Conservation (phyloP, 495 filamentous ascomycete genomes). For the Aspergillus asperescens region DNA sequence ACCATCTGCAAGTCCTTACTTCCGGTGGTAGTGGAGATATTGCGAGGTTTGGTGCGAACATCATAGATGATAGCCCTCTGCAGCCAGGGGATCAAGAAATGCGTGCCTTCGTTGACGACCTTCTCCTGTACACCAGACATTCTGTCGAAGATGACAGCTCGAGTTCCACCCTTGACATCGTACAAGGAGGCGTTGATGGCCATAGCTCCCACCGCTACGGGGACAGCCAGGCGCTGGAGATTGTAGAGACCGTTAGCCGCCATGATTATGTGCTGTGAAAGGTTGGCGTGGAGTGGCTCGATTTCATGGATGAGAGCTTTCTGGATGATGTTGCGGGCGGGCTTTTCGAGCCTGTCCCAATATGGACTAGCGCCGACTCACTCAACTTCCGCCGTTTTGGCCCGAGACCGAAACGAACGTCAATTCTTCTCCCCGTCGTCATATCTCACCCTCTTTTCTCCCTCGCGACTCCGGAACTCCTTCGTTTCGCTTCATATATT, state of each 20-base stretch:
- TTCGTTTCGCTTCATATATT: slow-evolving; percentile 23
- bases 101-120: slow-evolving; percentile 93
- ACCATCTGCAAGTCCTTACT: slow-evolving; percentile 99
- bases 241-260: slow-evolving; percentile 54
- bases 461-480: slow-evolving; percentile 18
- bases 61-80: slow-evolving; percentile 95
- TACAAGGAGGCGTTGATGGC: slow-evolving; percentile 76
- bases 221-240: slow-evolving; percentile 67
- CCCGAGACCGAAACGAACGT: slow-evolving; percentile 19
- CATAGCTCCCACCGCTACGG: slow-evolving; percentile 56
- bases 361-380: slow-evolving; percentile 36
- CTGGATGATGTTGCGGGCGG: slow-evolving; percentile 28
- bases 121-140: slow-evolving; percentile 86
- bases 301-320: slow-evolving; percentile 10
- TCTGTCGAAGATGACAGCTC: slow-evolving; percentile 98
- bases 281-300: slow-evolving; percentile 13
- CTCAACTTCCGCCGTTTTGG: slow-evolving; percentile 33
- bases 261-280: slow-evolving; percentile 40
- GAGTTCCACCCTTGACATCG: slow-evolving; percentile 89
- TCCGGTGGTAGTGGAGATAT: slow-evolving; percentile 96
- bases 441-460: slow-evolving; percentile 23
- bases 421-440: slow-evolving; percentile 26
- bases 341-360: slow-evolving; percentile 42
- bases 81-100: slow-evolving; percentile 94
- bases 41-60: slow-evolving; percentile 94